A percentile compares a stretch with the other conserved stretches of the same genome.
phyloP scores from a whole-genome alignment of 2,329 filamentous ascomycete genomes.

The Aurifilum marmelostoma region DNA sequence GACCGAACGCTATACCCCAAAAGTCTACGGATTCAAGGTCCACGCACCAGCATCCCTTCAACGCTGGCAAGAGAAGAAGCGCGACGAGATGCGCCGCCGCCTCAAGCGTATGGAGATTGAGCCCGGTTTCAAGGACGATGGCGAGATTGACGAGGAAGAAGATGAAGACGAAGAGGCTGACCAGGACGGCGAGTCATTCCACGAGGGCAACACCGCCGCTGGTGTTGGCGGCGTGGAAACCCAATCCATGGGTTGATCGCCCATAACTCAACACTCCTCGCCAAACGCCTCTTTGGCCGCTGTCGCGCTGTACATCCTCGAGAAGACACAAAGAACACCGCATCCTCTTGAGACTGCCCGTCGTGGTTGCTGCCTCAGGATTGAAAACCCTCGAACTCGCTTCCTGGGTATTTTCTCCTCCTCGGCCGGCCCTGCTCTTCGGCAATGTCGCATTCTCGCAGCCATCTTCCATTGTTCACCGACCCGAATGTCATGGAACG shows the following conservation, averaged over 20 bases:
- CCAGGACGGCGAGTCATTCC: slow-evolving; percentile 46
- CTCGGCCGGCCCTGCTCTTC: neutral
- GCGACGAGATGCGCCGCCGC: slow-evolving; percentile 80
- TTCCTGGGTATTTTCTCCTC: neutral
- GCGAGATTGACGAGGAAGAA: slow-evolving; percentile 61
- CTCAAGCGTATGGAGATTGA: slow-evolving; percentile 74
- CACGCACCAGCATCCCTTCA: slow-evolving; percentile 86
- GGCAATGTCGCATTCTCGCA: neutral
- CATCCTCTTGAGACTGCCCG: neutral
- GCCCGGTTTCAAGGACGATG: slow-evolving; percentile 75
- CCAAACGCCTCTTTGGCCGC: neutral
- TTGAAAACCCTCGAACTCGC: neutral
- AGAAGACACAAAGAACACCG: neutral
- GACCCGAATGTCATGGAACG: neutral
- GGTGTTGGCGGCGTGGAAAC: slow-evolving; percentile 13
- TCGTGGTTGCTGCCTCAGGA: neutral
- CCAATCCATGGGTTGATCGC: slow-evolving; percentile 12
- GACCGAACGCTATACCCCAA: slow-evolving; percentile 81
- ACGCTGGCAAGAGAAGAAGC: slow-evolving; percentile 84
- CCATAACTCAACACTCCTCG: neutral
- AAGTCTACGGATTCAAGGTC: slow-evolving; percentile 93
- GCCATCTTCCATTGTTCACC: neutral
- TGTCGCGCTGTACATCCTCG: neutral
- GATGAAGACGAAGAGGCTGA: slow-evolving; percentile 68
- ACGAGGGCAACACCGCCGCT: slow-evolving; percentile 36